Conservation (phyloP, 805 yeast genomes). For the Huiozyma naganishii region DNA sequence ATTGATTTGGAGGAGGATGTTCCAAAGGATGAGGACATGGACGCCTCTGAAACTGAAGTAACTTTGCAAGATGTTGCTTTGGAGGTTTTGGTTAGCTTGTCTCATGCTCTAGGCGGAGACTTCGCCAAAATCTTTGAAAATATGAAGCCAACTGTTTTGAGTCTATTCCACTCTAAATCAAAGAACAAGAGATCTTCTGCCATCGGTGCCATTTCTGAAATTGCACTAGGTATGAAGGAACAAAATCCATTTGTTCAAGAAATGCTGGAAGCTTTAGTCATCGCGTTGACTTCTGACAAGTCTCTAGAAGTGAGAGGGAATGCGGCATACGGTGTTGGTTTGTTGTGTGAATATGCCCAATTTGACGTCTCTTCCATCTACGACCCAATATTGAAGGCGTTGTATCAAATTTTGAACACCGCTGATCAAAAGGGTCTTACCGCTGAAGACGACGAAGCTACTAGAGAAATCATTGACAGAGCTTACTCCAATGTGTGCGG, state of each 20-base stretch:
- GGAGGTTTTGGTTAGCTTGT: constrained; percentile 72
- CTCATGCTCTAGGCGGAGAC: constrained; percentile 68
- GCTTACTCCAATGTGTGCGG: constrained; percentile 93
- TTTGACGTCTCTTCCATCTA: constrained; percentile 52
- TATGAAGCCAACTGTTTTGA: constrained; percentile 53
- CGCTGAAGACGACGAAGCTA: constrained; percentile 55
- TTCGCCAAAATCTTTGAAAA: constrained; percentile 63
- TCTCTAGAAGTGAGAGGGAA: constrained; percentile 86
- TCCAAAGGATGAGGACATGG: constrained; percentile 43
- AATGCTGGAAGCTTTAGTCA: constrained; percentile 57
- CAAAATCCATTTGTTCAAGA: constrained; percentile 58
- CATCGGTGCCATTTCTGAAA: constrained; percentile 86
- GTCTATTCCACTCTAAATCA: constrained; percentile 50
- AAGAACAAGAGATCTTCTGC: constrained; percentile 71
- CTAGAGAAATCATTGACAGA: constrained; percentile 69
- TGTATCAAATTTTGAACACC: constrained; percentile 64
- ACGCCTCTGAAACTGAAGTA: constrained; percentile 50
- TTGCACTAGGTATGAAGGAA: constrained; percentile 61
- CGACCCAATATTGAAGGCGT: constrained; percentile 53
- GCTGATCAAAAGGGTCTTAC: constrained; percentile 59
- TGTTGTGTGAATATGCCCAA: constrained; percentile 41
- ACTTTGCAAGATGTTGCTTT: constrained; percentile 73
- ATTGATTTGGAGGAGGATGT: constrained; percentile 59
- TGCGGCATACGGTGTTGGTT: constrained; percentile 93
- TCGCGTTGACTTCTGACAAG: constrained; percentile 60